Conservation (phyloP, 2,329 filamentous ascomycete species). For the Fusarium tricinctum region DNA sequence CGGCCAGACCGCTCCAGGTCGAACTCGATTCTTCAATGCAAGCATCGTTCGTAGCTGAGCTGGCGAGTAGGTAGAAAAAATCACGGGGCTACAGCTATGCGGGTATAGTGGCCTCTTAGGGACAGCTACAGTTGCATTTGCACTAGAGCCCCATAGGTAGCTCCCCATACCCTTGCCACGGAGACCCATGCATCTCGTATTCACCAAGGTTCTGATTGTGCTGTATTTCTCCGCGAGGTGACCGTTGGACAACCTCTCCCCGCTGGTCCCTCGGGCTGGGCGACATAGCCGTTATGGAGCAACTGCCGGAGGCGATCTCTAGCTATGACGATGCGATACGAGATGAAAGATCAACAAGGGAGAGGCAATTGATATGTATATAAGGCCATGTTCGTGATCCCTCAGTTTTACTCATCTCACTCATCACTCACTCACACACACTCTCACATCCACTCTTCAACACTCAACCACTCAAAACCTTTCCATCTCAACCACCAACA, state of each 20-base stretch:
- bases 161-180: too few species aligned
- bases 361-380: conserved; percentile 16
- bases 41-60: not conserved
- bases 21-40: conserved; percentile 6
- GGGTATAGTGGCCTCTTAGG: not conserved
- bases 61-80: too few species aligned
- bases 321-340: conserved; percentile 13
- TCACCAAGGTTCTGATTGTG: not conserved
- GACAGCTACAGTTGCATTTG: not conserved
- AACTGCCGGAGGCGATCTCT: conserved; percentile 10
- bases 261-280: conserved; percentile 3
- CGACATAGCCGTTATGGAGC: not conserved
- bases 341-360: conserved; percentile 4
- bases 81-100: too few species aligned
- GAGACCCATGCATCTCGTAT: conserved; percentile 12
- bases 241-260: not conserved
- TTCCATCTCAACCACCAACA: not conserved
- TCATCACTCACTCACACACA: conserved; percentile 19
- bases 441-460: conserved; percentile 6
- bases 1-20: conserved; percentile 6
- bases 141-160: not conserved
- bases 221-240: not conserved
- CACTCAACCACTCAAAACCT: conserved; percentile 1
- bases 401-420: not conserved
- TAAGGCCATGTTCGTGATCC: conserved; percentile 19